These are phyloP conservation scores for Dicorynia guianensis DNA, from an alignment of 306 rosid species.

Conservation along the genomic window DNA sequence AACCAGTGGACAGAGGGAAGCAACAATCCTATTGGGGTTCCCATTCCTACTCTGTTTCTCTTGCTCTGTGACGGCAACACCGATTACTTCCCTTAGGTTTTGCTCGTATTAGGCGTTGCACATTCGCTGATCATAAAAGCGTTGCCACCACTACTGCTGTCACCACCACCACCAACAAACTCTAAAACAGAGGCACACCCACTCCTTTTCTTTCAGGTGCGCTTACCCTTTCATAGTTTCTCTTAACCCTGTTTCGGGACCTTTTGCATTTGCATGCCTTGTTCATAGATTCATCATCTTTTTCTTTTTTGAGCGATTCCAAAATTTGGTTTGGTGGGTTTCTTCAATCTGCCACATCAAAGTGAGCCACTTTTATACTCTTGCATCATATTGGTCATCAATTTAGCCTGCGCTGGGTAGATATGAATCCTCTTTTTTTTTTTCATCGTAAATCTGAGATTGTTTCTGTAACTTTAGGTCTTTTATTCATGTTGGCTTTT, in stretches of 20 bases:
- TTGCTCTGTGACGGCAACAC: not conserved
- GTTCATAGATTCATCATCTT: not conserved
- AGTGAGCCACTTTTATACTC: not conserved
- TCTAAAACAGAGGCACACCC: not conserved
- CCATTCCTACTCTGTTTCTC: not conserved
- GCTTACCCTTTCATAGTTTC: conserved; percentile 9
- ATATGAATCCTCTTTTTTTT: not conserved
- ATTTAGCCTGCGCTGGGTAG: no score
- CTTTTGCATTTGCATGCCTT: conserved; percentile 31
- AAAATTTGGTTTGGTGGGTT: not conserved
- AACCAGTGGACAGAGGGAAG: conserved; percentile 8
- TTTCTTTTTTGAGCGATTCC: not conserved
- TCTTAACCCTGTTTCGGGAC: not conserved
- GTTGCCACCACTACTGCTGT: not conserved
- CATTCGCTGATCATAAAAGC: not conserved
- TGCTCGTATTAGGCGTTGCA: not conserved
- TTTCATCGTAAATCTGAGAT: not conserved
- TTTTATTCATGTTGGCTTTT: not conserved
- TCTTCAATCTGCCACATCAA: not conserved
- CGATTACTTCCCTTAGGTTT: not conserved
- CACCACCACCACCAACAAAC: not conserved
- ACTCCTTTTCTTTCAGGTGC: not conserved
- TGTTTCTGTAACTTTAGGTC: not conserved
- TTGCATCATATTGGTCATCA: not conserved
- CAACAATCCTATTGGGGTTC: not conserved